A percentile compares a stretch with the other conserved stretches of the same genome.
Conservation (phyloP, 169 alveolate genomes). For the Cryptosporidium ryanae region DNA sequence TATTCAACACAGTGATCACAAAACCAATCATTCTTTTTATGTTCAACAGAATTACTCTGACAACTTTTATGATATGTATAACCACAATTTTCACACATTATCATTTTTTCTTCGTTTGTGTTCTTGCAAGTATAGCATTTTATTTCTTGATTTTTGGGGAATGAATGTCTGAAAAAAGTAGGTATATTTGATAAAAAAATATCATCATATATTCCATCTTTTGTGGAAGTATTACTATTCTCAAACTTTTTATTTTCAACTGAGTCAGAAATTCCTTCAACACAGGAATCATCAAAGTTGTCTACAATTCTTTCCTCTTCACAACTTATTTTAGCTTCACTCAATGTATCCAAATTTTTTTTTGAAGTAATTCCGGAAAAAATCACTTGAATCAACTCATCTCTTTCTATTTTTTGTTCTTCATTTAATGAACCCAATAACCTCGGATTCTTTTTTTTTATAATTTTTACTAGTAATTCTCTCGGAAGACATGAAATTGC, state of each 20-base stretch:
- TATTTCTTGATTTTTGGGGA: constrained; percentile 47
- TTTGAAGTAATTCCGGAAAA: background rate
- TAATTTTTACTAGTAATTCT: constrained; percentile 7
- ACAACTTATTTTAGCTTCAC: background rate
- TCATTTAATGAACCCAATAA: background rate
- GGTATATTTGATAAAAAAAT: constrained; percentile 43
- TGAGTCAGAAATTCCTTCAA: background rate
- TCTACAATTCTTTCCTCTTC: background rate
- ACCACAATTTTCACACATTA: constrained; percentile 70
- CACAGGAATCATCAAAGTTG: background rate
- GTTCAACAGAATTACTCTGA: constrained; percentile 4
- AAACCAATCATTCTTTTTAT: constrained; percentile 55
- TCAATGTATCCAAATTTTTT: background rate
- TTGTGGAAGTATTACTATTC: background rate
- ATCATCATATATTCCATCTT: background rate
- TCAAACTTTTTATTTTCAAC: background rate
- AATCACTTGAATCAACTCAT: constrained; percentile 11
- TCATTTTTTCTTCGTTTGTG: constrained; percentile 4
- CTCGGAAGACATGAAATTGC: constrained; percentile 67
- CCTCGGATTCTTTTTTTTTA: constrained; percentile 9
- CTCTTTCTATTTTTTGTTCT: constrained; percentile 20
- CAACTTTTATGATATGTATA: constrained; percentile 31
- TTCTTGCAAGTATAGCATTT: constrained; percentile 45
- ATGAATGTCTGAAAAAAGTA: constrained; percentile 55
- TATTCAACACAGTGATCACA: constrained; percentile 42